phyloP scores from a whole-genome alignment of 2,329 filamentous ascomycete genomes.

The Pseudogymnoascus sp. region DNA sequence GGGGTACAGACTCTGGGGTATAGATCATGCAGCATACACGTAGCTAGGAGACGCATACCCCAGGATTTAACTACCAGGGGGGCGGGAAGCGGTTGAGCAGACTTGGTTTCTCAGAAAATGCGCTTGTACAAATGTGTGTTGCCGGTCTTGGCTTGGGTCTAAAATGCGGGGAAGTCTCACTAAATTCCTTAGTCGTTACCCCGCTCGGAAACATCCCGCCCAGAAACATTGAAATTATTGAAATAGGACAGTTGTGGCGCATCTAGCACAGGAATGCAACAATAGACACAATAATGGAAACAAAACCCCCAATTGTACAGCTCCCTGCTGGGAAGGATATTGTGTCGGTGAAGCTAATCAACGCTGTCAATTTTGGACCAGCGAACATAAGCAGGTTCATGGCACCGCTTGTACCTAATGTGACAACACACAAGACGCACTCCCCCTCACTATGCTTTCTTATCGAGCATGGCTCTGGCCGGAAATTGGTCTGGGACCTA shows the following conservation, averaged over 20 bases:
- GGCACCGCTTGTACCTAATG: constrained; percentile 9
- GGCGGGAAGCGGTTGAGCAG: neutral
- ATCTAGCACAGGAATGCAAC: neutral
- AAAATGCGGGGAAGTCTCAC: neutral
- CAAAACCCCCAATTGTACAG: neutral
- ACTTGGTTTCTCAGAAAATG: neutral
- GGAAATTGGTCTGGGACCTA: constrained; percentile 25
- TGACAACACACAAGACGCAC: constrained; percentile 3
- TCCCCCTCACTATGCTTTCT: constrained; percentile 13
- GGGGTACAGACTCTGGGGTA: neutral
- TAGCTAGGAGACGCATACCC: neutral
- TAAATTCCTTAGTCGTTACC: neutral
- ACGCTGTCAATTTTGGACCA: constrained; percentile 2
- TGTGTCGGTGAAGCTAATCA: neutral
- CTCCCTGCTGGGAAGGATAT: neutral
- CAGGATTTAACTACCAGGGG: neutral
- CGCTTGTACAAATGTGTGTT: neutral
- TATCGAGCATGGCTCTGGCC: constrained; percentile 17
- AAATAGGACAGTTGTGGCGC: neutral
- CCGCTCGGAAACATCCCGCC: neutral
- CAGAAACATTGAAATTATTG: neutral
- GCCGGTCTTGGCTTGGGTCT: neutral
- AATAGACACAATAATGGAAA: neutral
- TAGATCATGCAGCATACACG: neutral
- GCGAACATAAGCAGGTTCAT: constrained; percentile 9